phyloP scores from a whole-genome alignment of 352 stramenopile genomes.

The Pythium aquatile region DNA sequence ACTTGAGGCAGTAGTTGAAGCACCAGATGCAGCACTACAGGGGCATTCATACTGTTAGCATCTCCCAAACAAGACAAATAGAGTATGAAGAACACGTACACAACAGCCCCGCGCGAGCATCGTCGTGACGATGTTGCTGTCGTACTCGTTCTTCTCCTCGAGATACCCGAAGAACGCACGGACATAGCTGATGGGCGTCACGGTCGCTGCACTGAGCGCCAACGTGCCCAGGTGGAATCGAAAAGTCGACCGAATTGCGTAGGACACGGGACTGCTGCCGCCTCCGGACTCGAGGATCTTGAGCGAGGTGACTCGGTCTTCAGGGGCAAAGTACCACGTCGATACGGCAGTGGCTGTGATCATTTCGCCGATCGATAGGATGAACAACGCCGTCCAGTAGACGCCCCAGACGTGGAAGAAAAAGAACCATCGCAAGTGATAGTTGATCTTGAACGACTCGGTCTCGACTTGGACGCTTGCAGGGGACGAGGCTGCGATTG shows the following conservation, averaged over 20 bases:
- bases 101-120: conserved; percentile 64
- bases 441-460: conserved; percentile 66
- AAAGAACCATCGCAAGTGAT: conserved; percentile 71
- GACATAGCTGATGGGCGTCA: conserved; percentile 62
- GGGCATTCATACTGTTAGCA: conserved; percentile 2
- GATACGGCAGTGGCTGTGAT: conserved; percentile 70
- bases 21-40: conserved; percentile 79
- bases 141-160: conserved; percentile 79
- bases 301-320: conserved; percentile 53
- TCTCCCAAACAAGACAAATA: not conserved
- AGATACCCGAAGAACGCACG: conserved; percentile 80
- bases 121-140: conserved; percentile 58
- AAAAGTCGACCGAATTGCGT: conserved; percentile 56
- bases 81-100: conserved; percentile 37
- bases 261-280: conserved; percentile 59
- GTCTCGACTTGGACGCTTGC: conserved; percentile 56
- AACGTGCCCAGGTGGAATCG: conserved; percentile 75
- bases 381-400: conserved; percentile 74
- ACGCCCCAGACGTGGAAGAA: conserved; percentile 75
- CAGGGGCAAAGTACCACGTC: conserved; percentile 75
- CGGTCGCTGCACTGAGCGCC: conserved; percentile 55
- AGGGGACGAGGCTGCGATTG: conserved; percentile 42
- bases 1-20: conserved; percentile 83
- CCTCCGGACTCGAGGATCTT: conserved; percentile 43
- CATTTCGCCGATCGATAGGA: conserved; percentile 72